phyloP scores from a whole-genome alignment of 1,284 basidiomycete genomes.

The Fomitiporia mediterranea region DNA sequence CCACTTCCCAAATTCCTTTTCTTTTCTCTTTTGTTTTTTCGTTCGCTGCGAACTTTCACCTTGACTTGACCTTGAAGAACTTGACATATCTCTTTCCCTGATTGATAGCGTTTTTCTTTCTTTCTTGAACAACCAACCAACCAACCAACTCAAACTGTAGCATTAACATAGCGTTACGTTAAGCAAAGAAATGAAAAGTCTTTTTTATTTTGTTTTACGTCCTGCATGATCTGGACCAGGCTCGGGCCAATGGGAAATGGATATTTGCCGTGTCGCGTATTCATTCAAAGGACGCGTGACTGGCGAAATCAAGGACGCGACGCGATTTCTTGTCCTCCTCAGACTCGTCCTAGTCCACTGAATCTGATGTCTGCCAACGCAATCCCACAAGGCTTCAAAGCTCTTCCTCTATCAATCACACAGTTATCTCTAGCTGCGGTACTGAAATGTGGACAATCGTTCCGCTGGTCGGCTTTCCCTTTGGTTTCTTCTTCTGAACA shows the following conservation, averaged over 20 bases:
- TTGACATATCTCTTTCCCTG: no score
- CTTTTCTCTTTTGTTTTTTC: no score
- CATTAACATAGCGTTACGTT: conserved; percentile 13
- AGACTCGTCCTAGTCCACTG: conserved; percentile 3
- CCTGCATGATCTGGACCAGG: no score
- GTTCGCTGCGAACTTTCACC: no score
- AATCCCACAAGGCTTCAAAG: conserved; percentile 44
- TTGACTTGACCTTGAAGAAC: no score
- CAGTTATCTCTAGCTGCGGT: conserved; percentile 71
- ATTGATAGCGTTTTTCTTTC: no score
- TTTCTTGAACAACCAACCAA: neutral
- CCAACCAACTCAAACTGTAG: neutral
- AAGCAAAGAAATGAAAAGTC: neutral
- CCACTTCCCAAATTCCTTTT: no score
- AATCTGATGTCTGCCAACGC: conserved; percentile 17
- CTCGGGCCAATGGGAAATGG: no score
- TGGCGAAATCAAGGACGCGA: neutral
- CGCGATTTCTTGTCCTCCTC: neutral
- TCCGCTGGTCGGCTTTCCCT: conserved; percentile 65
- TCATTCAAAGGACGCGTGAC: neutral
- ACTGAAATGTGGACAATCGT: conserved; percentile 76
- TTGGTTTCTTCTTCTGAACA: conserved; percentile 29
- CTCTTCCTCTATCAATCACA: conserved; percentile 52
- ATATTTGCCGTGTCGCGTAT: no score
- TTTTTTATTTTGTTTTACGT: neutral